A percentile compares a stretch with the other conserved stretches of the same genome.
Conservation (phyloP, 352 stramenopile genomes). For the Peronospora destructor region DNA sequence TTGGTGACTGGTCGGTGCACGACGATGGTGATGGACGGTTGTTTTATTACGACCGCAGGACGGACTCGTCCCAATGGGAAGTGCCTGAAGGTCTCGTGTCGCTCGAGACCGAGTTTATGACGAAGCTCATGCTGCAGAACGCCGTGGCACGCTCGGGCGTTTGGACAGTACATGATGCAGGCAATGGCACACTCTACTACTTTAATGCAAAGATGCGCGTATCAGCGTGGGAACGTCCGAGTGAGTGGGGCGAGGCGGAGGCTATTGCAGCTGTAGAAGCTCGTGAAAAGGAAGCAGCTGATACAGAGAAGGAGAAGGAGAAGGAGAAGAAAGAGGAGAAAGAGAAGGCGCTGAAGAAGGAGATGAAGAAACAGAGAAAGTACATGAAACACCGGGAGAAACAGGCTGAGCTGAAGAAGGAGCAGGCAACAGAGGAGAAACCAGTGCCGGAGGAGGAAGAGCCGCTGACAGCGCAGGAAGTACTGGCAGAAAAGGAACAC, state of each 20-base stretch:
- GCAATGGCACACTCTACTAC: constrained; percentile 72
- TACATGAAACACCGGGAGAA: constrained; percentile 19
- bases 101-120: constrained; percentile 71
- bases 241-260: constrained; percentile 41
- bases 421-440: constrained; percentile 8
- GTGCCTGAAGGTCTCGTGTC: constrained; percentile 39
- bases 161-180: constrained; percentile 70
- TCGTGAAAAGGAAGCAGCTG: constrained; percentile 11
- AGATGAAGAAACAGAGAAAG: constrained; percentile 22
- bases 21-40: constrained; percentile 62
- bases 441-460: constrained; percentile 17
- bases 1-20: constrained; percentile 62
- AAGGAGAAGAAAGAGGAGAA: constrained; percentile 3
- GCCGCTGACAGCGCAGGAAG: constrained; percentile 29
- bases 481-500: constrained; percentile 23
- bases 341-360: constrained; percentile 1
- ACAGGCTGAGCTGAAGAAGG: constrained; percentile 6
- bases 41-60: constrained; percentile 69
- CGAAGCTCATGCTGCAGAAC: constrained; percentile 76
- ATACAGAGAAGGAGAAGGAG: not conserved
- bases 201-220: constrained; percentile 64
- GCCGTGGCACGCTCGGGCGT: constrained; percentile 50
- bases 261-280: constrained; percentile 14
- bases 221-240: constrained; percentile 66
- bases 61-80: constrained; percentile 50